Base-by-base conservation (phyloP, 257 asterid species). In the Solanum bulbocastanum region DNA sequence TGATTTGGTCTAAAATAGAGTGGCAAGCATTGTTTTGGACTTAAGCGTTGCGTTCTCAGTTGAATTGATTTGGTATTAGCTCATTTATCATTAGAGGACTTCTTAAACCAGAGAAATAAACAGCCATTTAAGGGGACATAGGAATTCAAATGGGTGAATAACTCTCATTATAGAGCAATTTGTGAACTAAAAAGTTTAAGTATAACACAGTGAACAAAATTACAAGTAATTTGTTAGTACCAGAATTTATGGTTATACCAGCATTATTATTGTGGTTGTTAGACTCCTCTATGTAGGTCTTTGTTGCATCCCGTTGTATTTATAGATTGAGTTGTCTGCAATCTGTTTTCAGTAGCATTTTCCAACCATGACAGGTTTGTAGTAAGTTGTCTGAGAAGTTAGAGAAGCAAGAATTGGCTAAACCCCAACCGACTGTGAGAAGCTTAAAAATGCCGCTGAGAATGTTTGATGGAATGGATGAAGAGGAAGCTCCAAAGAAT, bases 401-500 rank as follows among this genome's bases (percentile, higher is more conserved):
- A 75, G 99, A 98, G 92, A 97, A 96, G 89, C 98, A 97, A 89
- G 99, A 97, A 37, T 87, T 95, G 87, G 95, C 93, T 88, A 97
- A 97, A 91, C 96, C 82, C 83, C 94, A 97, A 90, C 98, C 99
- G 30, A 86, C 98, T 1, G 99, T 97, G 84, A 96, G 99, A 90
- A 97, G 99, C 93, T 96, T 96, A 68, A 89, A 88, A 87, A 94
- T 98, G 76, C 99, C 99, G 56, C 16, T 97, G 92, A 92, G 99
- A 93, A 97, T 97, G 99, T 93, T 78, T 87, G 99, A 97, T 88
- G 99, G 99, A 81, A 93, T 97, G 99, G 99, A 97, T 90, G 98
- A 96, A 90, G 92, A 85, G 88, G 95, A 91, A 89, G 96, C 93
- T 90, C 96, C 98, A 12, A 95, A 94, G 93, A 95, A 94, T 90